Base-by-base conservation (phyloP, 2,329 filamentous ascomycete species). In the Pseudogymnoascus sp. region DNA sequence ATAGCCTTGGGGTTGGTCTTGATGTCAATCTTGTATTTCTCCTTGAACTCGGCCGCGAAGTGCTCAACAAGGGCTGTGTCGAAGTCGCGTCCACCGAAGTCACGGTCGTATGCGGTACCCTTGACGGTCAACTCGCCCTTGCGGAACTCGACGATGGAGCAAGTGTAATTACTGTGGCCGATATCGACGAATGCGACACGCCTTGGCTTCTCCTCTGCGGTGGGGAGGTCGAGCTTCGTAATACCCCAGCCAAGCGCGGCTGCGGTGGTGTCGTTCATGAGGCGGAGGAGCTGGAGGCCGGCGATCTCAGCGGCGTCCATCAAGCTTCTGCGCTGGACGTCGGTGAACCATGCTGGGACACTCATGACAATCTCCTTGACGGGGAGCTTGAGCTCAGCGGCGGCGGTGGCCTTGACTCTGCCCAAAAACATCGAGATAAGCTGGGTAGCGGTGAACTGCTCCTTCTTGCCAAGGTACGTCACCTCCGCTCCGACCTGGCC, bases 261-360 rank as follows among this genome's bases (percentile, higher is more conserved):
- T 66, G 95, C 95, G 62, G 95, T 98, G 70, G 92, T 97, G 80
- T 98, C 95, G 80, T 99, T 99, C 83, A 99, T 96, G 68, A 99
- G 83, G 67, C 95, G 88, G 69, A 99, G 88, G 41, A 93, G 83
- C 81, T 96, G 97, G 73, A 99, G 84, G 66, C 93, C 93, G 65
- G 93, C 92, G 72, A 99, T 91, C 75, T 98, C 93, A 71, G 92
- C 86, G 65, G 95, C 93, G 75, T 98, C 93, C 72, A 98, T 83
- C 68, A 99, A 83, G 71, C 86, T 87, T 74, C 95, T 87, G 75
- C 95, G 90, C 83, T 99, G 95, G 67, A 89, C 80, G 77, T 99
- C 95, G 67, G 93, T 96, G 82, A 96, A 99, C 95, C 95, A 99
- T 16, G 92, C 88, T 51, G 95, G 95, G 61, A 96, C 92, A 75